Percentiles rank a stretch among this genome's conserved stretches.
Evolutionary conservation across 306 rosid species (phyloP).

Genomic region (Morella rubra): DNA sequence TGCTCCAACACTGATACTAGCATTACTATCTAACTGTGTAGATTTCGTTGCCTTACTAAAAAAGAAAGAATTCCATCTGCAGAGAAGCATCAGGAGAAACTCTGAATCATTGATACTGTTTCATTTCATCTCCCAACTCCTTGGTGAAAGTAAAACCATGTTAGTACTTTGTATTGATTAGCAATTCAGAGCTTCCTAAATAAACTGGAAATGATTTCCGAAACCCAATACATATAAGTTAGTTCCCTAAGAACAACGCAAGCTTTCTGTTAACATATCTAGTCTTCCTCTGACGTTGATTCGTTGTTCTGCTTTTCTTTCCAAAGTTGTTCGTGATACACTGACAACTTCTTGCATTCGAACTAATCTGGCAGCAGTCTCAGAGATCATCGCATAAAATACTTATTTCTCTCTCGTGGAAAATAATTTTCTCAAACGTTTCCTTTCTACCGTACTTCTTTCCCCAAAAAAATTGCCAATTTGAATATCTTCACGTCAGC

Average conservation of each 20-base stretch:
- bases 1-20: neutral
- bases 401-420: neutral
- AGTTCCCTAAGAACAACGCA: neutral
- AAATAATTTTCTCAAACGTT: neutral
- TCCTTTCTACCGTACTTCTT: neutral
- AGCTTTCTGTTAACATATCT: neutral
- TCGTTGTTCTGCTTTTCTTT: neutral
- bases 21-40: neutral
- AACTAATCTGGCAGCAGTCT: neutral
- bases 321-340: conserved; percentile 14
- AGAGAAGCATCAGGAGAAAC: neutral
- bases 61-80: neutral
- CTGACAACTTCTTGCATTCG: conserved; percentile 13
- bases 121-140: neutral
- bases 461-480: neutral
- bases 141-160: neutral
- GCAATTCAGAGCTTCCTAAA: neutral
- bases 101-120: neutral
- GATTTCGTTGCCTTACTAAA: neutral
- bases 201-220: neutral
- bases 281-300: neutral
- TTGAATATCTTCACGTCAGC: neutral
- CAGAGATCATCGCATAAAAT: conserved; percentile 18
- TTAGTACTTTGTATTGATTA: neutral
- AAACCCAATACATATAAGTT: neutral